Evolutionary conservation across 257 asterid genomes (phyloP).

Genomic region (Petunia secreta): DNA sequence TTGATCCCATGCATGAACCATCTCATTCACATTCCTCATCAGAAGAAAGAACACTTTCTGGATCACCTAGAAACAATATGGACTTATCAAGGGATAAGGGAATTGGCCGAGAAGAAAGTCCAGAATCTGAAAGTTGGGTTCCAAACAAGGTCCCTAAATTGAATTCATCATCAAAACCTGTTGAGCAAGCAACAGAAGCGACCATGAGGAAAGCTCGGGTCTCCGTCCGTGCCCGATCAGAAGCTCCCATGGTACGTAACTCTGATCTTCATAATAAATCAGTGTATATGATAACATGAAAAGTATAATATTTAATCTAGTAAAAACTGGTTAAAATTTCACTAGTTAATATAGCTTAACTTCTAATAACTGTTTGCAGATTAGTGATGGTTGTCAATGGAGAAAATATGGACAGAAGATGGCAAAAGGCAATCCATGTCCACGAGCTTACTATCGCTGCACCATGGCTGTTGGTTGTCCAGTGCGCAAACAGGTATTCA

Average conservation of each 20-base stretch:
- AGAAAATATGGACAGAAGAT: constrained; percentile 80
- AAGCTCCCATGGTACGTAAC: constrained; percentile 73
- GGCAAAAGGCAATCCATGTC: constrained; percentile 85
- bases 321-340: no score
- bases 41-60: constrained; percentile 79
- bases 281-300: no score
- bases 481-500: constrained; percentile 68
- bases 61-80: constrained; percentile 49
- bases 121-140: constrained; percentile 74
- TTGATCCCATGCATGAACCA: constrained; percentile 41
- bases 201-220: constrained; percentile 98
- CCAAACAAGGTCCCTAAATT: constrained; percentile 57
- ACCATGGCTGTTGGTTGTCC: constrained; percentile 82
- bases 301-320: not conserved
- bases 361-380: constrained; percentile 34
- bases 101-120: constrained; percentile 67
- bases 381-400: constrained; percentile 86
- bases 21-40: constrained; percentile 67
- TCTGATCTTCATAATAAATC: no score
- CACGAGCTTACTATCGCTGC: constrained; percentile 78
- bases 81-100: constrained; percentile 39
- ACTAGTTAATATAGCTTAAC: no score
- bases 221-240: constrained; percentile 96
- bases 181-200: constrained; percentile 63
- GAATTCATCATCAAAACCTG: constrained; percentile 36